Evolutionary conservation across 2,329 filamentous ascomycete species (phyloP), one percentile per base, ranked within the genome.

Genomic region (Colletotrichum tabaci): DNA sequence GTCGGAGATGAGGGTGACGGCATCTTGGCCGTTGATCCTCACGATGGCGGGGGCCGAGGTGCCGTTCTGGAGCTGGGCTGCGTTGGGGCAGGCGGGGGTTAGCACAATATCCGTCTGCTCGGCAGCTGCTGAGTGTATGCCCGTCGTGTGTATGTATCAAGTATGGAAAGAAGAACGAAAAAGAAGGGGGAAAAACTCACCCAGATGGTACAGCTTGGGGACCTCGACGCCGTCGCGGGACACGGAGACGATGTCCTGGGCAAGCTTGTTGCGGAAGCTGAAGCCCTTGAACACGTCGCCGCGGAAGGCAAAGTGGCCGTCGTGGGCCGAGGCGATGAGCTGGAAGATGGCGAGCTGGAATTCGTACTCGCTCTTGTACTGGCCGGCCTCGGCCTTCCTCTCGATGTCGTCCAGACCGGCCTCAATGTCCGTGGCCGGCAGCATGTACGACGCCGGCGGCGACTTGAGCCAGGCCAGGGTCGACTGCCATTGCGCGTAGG

Each of bases 231-330:
- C 90, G 76, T 92, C 89, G 4, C 80, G 74, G 2, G 90, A 92
- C 9, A 92, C 84, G 0, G 90, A 92, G 0, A 92, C 88, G 0
- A 92, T 76, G 21, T 81, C 79, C 8, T 67, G 23, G 1, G 76
- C 77, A 8, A 82, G 72, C 4, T 62, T 71, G 44, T 80, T 82
- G 75, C 61, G 84, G 81, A 75, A 87, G 77, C 35, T 82, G 56
- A 91, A 89, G 0, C 87, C 83, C 52, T 84, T 85, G 16, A 90
- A 83, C 5, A 86, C 81, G 73, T 90, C 87, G 3, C 88, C 87
- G 16, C 85, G 80, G 76, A 86, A 90, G 2, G 83, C 80, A 61
- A 92, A 90, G 76, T 94, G 92, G 1, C 90, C 90, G 76, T 94
- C 91, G 74, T 93, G 90, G 4, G 88, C 87, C 1, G 82, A 83